Base-by-base conservation (phyloP, 1,284 basidiomycete species). In the Ceratobasidium sp. region DNA sequence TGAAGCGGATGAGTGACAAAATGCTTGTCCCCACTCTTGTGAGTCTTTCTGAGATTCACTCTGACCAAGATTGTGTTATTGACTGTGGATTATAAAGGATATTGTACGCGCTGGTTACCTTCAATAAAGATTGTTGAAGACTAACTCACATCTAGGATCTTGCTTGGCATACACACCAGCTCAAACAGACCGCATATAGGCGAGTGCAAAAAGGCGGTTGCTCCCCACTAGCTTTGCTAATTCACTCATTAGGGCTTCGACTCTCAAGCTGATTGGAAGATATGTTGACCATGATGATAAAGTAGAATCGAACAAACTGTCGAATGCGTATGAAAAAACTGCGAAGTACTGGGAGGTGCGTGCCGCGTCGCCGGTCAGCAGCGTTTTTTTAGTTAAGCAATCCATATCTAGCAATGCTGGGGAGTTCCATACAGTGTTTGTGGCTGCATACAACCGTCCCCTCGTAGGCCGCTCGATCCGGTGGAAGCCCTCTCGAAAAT, bases 111-210 rank as follows among this genome's bases (percentile, higher is more conserved):
- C 33, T n/a, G 33, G 17, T 24, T 48, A 7, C 4, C 27, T 56
- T 36, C 19, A 45, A 36, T 22, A 19, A 27, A 31, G 22, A 62
- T 45, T 11, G 27, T 22, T 14, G 54, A 11, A 4, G 31, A 9
- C 33, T 56, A 14, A 19, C 48, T 27, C 27, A 27, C 48, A 36
- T n/a, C 24, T 45, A 62, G 63, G 87, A 88, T 74, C 79, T 87
- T 7, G 82, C 82, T 17, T 87, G 87, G 86, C 86, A 87, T 75
- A 85, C 85, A 0, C 86, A 87, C 59, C 86, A 87, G 64, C 81
- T 86, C 36, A 81, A 81, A 75, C 79, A 79, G 6, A 67, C 73
- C 14, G 78, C 74, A 11, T 87, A 86, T 66, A 59, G 74, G 47
- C 64, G 45, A 29, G 56, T 24, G 36, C 29, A 31, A 8, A 44